Evolutionary conservation across 805 yeast genomes (phyloP).

Genomic region (Candida succiphila): DNA sequence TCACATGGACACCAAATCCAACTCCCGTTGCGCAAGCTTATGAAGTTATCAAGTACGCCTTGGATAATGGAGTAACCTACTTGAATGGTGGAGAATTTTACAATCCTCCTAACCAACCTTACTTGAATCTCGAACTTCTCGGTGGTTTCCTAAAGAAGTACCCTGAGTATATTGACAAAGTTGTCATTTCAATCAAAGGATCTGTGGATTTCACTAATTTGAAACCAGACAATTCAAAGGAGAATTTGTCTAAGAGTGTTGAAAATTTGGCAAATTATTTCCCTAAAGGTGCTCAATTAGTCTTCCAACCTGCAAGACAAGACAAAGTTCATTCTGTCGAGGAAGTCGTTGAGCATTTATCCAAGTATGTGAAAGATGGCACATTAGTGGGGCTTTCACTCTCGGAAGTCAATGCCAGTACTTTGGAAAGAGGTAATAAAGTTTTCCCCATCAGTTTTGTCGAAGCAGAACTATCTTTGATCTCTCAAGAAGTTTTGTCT

Average conservation of each 20-base stretch:
- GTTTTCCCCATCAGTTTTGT: slow-evolving; percentile 54
- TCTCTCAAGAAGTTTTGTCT: slow-evolving; percentile 46
- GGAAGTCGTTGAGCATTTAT: slow-evolving; percentile 45
- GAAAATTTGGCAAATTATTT: slow-evolving; percentile 29
- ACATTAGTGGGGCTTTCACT: slow-evolving; percentile 61
- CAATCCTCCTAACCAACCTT: slow-evolving; percentile 32
- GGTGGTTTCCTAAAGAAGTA: slow-evolving; percentile 43
- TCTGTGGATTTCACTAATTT: slow-evolving; percentile 28
- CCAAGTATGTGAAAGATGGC: slow-evolving; percentile 54
- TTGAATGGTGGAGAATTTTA: slow-evolving; percentile 77
- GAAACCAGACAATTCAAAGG: slow-evolving; percentile 42
- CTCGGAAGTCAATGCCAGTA: slow-evolving; percentile 58
- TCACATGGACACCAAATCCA: slow-evolving; percentile 61
- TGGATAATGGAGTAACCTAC: slow-evolving; percentile 37
- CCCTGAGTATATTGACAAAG: slow-evolving; percentile 47
- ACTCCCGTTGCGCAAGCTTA: slow-evolving; percentile 43
- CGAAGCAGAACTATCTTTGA: slow-evolving; percentile 72
- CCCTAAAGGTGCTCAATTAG: slow-evolving; percentile 33
- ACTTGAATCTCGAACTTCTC: slow-evolving; percentile 45
- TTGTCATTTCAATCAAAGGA: slow-evolving; percentile 62
- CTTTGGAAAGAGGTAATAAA: slow-evolving; percentile 48
- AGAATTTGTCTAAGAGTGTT: slow-evolving; percentile 36
- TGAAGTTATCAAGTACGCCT: slow-evolving; percentile 41
- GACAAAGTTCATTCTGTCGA: slow-evolving; percentile 49
- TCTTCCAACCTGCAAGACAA: slow-evolving; percentile 68